A percentile compares a stretch with the other conserved stretches of the same genome.
phyloP scores from a whole-genome alignment of 257 asterid species.

The Nemophila menziesii region DNA sequence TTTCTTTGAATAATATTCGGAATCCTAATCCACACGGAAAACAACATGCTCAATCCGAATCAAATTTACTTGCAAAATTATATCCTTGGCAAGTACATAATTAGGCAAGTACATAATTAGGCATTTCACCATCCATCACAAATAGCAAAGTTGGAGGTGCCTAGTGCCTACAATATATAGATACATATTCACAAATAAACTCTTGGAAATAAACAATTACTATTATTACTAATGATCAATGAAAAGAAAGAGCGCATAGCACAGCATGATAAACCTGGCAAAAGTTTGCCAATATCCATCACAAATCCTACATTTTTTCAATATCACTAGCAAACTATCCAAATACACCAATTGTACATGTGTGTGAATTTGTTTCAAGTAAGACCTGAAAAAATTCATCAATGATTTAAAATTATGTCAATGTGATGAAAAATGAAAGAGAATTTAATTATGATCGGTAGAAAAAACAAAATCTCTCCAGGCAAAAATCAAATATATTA shows the following conservation, averaged over 20 bases:
- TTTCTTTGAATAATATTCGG: no score
- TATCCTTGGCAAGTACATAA: conserved; percentile 91
- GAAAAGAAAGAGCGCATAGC: not conserved
- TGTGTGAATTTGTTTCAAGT: conserved; percentile 87
- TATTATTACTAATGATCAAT: no score
- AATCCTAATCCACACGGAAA: no score
- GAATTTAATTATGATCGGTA: not conserved
- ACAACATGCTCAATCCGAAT: no score
- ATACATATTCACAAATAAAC: not conserved
- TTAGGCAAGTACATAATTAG: no score
- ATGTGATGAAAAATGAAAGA: not conserved
- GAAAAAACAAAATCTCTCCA: conserved; percentile 53
- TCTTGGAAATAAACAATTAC: not conserved
- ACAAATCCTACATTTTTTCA: conserved; percentile 92
- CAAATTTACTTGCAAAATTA: conserved; percentile 79
- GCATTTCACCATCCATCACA: conserved; percentile 95
- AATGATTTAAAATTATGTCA: conserved; percentile 2
- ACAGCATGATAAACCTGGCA: conserved; percentile 72
- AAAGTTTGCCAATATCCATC: conserved; percentile 84
- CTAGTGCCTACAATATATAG: conserved; percentile 27
- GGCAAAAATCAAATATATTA: no score
- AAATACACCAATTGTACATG: conserved; percentile 97
- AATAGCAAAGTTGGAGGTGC: conserved; percentile 94
- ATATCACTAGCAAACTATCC: conserved; percentile 95
- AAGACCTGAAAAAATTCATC: conserved; percentile 43